Percentiles rank a stretch among this genome's conserved stretches.
Conservation (phyloP, 768 basidiomycete species). For the Naganishia friedmannii region DNA sequence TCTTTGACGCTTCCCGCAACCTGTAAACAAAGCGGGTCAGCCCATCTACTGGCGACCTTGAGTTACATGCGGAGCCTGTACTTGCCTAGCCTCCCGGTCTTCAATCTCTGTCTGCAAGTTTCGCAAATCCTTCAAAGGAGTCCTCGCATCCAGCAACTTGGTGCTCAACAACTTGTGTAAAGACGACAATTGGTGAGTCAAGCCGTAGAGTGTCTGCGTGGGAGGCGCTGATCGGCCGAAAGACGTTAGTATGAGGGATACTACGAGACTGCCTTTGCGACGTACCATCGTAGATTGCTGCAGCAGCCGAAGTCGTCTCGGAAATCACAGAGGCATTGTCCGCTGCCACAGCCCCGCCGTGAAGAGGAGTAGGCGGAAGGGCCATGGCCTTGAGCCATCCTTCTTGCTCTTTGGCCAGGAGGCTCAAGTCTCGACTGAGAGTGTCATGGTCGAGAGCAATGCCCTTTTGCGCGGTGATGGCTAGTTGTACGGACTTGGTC, state of each 20-base stretch:
- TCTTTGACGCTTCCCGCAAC: slow-evolving; percentile 8
- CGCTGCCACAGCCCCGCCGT: slow-evolving; percentile 2
- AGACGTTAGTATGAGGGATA: neutral
- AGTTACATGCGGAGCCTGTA: too few relatives aligned
- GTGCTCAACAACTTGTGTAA: slow-evolving; percentile 30
- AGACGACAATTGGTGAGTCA: slow-evolving; percentile 28
- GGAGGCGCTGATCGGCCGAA: slow-evolving; percentile 17
- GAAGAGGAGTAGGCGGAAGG: neutral
- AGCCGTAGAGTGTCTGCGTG: slow-evolving; percentile 27
- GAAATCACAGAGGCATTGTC: slow-evolving; percentile 1
- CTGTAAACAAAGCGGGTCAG: neutral
- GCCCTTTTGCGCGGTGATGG: slow-evolving; percentile 32
- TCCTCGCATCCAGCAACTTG: slow-evolving; percentile 26
- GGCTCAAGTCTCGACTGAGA: slow-evolving; percentile 24
- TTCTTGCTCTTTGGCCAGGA: slow-evolving; percentile 28
- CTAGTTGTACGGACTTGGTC: slow-evolving; percentile 26
- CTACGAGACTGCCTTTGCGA: too few relatives aligned
- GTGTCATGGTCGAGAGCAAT: slow-evolving; percentile 32
- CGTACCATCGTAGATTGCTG: slow-evolving; percentile 11
- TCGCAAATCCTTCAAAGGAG: slow-evolving; percentile 28
- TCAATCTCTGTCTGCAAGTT: slow-evolving; percentile 29
- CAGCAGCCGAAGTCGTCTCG: slow-evolving; percentile 9
- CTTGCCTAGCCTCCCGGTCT: slow-evolving; percentile 18
- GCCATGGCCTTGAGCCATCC: slow-evolving; percentile 26
- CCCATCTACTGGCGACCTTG: too few relatives aligned